phyloP scores from a whole-genome alignment of 805 yeast genomes.

The Candida montana region DNA sequence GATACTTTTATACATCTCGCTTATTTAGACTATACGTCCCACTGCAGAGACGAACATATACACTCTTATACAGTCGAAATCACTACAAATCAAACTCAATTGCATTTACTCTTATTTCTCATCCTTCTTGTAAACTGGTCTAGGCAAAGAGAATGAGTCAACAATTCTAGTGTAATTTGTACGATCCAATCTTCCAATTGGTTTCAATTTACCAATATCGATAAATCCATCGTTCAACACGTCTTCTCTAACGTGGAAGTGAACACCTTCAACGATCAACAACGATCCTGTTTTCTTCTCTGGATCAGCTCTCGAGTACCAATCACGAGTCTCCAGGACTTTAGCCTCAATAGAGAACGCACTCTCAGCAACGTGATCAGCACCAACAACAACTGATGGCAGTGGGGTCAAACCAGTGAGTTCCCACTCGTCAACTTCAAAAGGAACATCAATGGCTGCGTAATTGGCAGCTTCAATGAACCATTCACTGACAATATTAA shows the following conservation, averaged over 20 bases:
- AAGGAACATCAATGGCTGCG: constrained; percentile 42
- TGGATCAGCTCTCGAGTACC: constrained; percentile 37
- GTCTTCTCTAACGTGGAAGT: constrained; percentile 55
- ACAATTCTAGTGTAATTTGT: constrained; percentile 37
- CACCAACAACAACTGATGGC: constrained; percentile 40
- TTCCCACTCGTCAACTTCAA: constrained; percentile 49
- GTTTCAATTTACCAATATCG: constrained; percentile 44
- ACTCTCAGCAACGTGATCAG: constrained; percentile 56
- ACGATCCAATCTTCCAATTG: constrained; percentile 53
- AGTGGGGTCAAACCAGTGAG: constrained; percentile 49
- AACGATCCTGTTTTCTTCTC: constrained; percentile 31
- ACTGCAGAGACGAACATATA: too few species aligned
- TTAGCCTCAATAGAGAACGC: constrained; percentile 56
- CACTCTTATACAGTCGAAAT: too few species aligned
- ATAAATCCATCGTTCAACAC: constrained; percentile 32
- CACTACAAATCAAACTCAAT: too few species aligned
- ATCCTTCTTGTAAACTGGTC: neutral
- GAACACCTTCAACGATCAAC: constrained; percentile 48
- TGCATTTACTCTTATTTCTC: too few species aligned
- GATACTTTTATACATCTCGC: too few species aligned
- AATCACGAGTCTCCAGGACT: constrained; percentile 38
- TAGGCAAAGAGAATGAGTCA: neutral
- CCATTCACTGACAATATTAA: constrained; percentile 59
- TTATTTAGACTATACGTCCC: too few species aligned
- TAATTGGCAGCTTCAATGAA: constrained; percentile 58